Base-by-base conservation (phyloP, 306 rosid species). In the Purshia tridentata region DNA sequence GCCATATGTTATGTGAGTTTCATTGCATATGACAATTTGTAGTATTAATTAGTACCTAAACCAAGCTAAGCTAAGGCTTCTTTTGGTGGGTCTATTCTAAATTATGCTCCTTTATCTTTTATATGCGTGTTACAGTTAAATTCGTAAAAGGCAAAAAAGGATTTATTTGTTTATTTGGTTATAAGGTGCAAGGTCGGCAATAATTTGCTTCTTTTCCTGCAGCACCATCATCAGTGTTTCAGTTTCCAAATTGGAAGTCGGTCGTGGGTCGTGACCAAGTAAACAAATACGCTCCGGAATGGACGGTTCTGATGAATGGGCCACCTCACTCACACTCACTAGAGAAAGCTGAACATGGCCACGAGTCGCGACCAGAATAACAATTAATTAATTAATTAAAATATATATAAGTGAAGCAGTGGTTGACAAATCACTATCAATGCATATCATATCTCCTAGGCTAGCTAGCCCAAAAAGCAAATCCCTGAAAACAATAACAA, bases 401-500 rank as follows among this genome's bases (percentile, higher is more conserved):
- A 72, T 72, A 52, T 75, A 82, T 80, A 77, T 77, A 63, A 74
- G 55, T 59, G 70, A 75, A 83, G 78, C 76, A 81, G 85, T 81
- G 4, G 98, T 86, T 90, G 81, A 72, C 48, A 77, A 84, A 87
- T 92, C 98, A 82, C 81, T 72, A 78, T 92, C 96, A 74, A 70
- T 39, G 72, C 88, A 81, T 77, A 74, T 84, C 77, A 81, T 76
- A 74, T 85, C 77, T 79, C 76, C 67, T 66, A 59, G 67, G 35
- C 35, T 29, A 29, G 35, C 35, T 29, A 29, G 35, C 35, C 35
- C 67, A 45, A 68, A 69, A 72, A 74, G 68, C 66, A 82, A 76
- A 76, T 65, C 84, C 57, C 22, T 78, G 78, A 76, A 52, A 70
- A 65, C 55, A 65, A 48, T 70, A 69, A 9, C 49, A 50, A 8